Evolutionary conservation across 345 rosid species (phyloP), one percentile per base, ranked within the genome.

Genomic region (Lepidium sativum): DNA sequence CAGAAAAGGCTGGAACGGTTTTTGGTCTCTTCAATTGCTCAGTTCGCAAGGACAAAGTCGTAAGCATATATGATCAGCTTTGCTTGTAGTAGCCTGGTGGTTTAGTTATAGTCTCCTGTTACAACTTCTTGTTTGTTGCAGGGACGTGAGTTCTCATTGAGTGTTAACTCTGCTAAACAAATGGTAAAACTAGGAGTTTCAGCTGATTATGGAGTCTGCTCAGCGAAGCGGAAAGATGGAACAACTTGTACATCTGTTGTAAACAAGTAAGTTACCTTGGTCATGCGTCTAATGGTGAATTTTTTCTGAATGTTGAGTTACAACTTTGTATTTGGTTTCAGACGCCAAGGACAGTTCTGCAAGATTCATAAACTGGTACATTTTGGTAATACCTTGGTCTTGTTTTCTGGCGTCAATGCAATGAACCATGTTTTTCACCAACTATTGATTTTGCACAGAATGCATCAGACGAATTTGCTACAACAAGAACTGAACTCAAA

Each of bases 161-260:
- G 88, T 67, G 78, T 80, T 38, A 77, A 60, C 74, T 82, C 90
- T 8, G 65, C 86, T 32, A 80, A 73, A 63, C 96, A 91, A 76
- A 76, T 90, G 49, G 39, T 90, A 6, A 94, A 86, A 67, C 82
- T 94, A 35, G 96, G 99, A 48, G 75, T 81, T 38, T 90, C 96
- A 0, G 84, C 71, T 63, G 99, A 90, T 74, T 85, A 86, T 80
- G 96, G 96, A 68, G 88, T 84, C 80, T 90, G 97, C 81, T 75
- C 82, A 68, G 87, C 89, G 2, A 83, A 83, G 76, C 83, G 82
- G 72, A 90, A 74, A 67, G 97, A 83, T 75, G 97, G 99, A 43
- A 73, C 78, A 66, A 61, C 81, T 67, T 94, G 99, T 77, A 79
- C 86, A 34, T 42, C 70, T 31, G 81, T 81, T 66, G 78, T 94